phyloP scores from a whole-genome alignment of 257 asterid species.

The Nicotiana sylvestris region DNA sequence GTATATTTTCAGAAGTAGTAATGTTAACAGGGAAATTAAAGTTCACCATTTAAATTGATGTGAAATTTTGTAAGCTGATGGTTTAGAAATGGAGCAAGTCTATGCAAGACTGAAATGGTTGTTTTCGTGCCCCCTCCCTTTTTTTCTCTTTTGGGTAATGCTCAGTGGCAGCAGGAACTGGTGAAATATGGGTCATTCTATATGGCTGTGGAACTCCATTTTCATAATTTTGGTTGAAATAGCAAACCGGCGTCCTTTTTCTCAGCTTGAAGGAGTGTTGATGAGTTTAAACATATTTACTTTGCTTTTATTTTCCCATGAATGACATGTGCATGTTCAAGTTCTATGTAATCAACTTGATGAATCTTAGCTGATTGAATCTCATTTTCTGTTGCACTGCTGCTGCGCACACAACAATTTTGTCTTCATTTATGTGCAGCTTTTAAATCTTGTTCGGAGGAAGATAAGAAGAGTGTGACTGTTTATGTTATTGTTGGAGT shows the following conservation, averaged over 20 bases:
- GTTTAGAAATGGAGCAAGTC: no score
- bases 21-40: neutral
- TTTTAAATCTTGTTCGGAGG: conserved; percentile 56
- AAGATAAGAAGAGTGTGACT: conserved; percentile 46
- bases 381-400: neutral
- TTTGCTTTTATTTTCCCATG: conserved; percentile 5
- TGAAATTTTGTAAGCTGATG: neutral
- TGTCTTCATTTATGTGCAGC: conserved; percentile 37
- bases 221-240: neutral
- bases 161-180: neutral
- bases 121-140: neutral
- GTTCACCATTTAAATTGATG: neutral
- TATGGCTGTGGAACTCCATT: neutral
- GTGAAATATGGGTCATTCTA: neutral
- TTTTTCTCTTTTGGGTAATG: no score
- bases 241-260: neutral
- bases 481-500: conserved; percentile 47
- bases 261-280: neutral
- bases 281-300: neutral
- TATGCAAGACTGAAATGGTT: neutral
- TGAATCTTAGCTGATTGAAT: neutral
- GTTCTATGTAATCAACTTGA: neutral
- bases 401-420: neutral
- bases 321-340: neutral
- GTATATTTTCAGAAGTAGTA: neutral